Conservation (phyloP, 1,139 yeast genomes). For the Pichia sp. region DNA sequence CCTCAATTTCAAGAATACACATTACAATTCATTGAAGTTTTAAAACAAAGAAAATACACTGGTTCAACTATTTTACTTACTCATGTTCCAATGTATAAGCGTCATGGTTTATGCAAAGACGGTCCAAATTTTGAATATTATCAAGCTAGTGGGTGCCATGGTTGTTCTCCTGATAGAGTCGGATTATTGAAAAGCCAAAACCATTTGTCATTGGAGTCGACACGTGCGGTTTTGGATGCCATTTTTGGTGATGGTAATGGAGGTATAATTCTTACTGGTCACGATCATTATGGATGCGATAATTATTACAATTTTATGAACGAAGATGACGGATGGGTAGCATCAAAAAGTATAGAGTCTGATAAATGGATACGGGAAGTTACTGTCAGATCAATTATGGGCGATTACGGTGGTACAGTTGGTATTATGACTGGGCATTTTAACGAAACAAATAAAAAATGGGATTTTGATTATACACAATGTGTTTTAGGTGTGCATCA, state of each 20-base stretch:
- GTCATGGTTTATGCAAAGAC: conserved; percentile 75
- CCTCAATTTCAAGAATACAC: conserved; percentile 61
- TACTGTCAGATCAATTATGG: conserved; percentile 93
- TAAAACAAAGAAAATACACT: conserved; percentile 47
- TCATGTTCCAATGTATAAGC: conserved; percentile 85
- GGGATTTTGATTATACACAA: conserved; percentile 65
- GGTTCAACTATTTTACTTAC: conserved; percentile 83
- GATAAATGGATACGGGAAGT: conserved; percentile 56
- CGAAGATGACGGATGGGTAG: conserved; percentile 47
- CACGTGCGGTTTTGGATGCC: conserved; percentile 60
- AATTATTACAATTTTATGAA: conserved; percentile 47
- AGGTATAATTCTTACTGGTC: conserved; percentile 87
- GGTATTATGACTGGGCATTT: conserved; percentile 76
- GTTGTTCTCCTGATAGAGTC: conserved; percentile 56
- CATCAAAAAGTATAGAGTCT: conserved; percentile 37
- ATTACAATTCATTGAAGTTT: conserved; percentile 61
- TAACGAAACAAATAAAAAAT: conserved; percentile 32
- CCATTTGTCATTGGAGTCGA: conserved; percentile 61
- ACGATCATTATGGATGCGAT: conserved; percentile 94
- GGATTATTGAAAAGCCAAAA: conserved; percentile 78
- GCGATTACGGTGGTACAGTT: conserved; percentile 85
- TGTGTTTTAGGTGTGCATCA: conserved; percentile 87
- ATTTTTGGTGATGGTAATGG: conserved; percentile 54
- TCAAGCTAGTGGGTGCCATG: conserved; percentile 39
- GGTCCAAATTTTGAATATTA: conserved; percentile 72